A percentile compares a stretch with the other conserved stretches of the same genome.
phyloP scores from a whole-genome alignment of 257 asterid genomes.

The Craterostigma plantagineum region DNA sequence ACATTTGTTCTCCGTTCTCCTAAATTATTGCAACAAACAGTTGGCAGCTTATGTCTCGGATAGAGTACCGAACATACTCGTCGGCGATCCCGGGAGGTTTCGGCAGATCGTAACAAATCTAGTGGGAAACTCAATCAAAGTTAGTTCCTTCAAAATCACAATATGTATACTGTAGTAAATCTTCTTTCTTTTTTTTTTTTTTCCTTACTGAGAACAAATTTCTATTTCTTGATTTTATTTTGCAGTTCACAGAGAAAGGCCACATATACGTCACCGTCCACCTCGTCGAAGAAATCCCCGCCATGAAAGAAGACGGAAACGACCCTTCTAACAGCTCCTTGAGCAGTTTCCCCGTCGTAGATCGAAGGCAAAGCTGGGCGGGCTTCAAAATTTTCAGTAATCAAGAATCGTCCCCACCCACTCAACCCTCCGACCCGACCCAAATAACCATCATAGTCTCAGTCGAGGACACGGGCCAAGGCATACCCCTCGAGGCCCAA shows the following conservation, averaged over 20 bases:
- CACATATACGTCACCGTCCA: conserved; percentile 76
- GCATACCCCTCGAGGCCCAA: conserved; percentile 75
- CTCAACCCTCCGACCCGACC: conserved; percentile 16
- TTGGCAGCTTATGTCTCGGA: conserved; percentile 78
- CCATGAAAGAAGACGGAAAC: conserved; percentile 16
- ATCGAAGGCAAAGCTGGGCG: conserved; percentile 58
- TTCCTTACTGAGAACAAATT: too few relatives aligned
- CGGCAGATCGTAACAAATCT: conserved; percentile 82
- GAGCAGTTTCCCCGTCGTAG: conserved; percentile 72
- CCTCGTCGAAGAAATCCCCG: conserved; percentile 57
- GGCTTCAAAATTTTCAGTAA: conserved; percentile 31
- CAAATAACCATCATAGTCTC: conserved; percentile 55
- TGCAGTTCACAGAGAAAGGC: conserved; percentile 87
- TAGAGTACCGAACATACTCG: conserved; percentile 54
- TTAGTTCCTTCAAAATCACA: conserved; percentile 16
- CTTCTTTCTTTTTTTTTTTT: too few relatives aligned
- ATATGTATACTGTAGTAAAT: too few relatives aligned
- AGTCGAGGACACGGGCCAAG: conserved; percentile 93
- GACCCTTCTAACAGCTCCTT: conserved; percentile 33
- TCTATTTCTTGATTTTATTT: conserved; percentile 8
- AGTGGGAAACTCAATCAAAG: conserved; percentile 91
- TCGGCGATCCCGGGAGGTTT: conserved; percentile 94
- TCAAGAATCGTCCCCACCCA: conserved; percentile 27
- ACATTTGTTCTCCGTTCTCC: conserved; percentile 2
- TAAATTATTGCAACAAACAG: conserved; percentile 23